Conservation (phyloP, 1,284 basidiomycete species). For the Pterulicium gracile region DNA sequence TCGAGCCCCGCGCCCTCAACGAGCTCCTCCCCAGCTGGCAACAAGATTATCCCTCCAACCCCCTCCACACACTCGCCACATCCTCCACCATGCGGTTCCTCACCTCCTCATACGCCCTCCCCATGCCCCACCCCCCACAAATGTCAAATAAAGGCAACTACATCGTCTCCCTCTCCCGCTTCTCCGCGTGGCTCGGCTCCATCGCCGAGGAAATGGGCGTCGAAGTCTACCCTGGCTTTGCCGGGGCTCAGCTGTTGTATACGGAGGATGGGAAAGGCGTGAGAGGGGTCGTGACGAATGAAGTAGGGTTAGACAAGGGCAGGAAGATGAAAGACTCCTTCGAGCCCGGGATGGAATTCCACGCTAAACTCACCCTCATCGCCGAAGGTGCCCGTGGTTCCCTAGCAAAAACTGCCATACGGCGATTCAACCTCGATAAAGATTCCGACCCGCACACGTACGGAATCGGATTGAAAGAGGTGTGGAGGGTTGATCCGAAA, state of each 20-base stretch:
- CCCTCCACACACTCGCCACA: slow-evolving; percentile 34
- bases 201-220: slow-evolving; percentile 90
- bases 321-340: slow-evolving; percentile 80
- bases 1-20: slow-evolving; percentile 87
- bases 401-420: slow-evolving; percentile 76
- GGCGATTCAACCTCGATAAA: slow-evolving; percentile 67
- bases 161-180: slow-evolving; percentile 82
- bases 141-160: slow-evolving; percentile 93
- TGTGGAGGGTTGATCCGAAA: slow-evolving; percentile 6
- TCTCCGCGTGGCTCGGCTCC: slow-evolving; percentile 84
- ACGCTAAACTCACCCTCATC: slow-evolving; percentile 87
- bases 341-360: slow-evolving; percentile 96
- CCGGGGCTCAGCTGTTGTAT: slow-evolving; percentile 78
- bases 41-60: slow-evolving; percentile 13
- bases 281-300: slow-evolving; percentile 86
- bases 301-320: slow-evolving; percentile 83
- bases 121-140: slow-evolving; percentile 94
- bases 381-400: slow-evolving; percentile 96
- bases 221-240: slow-evolving; percentile 96
- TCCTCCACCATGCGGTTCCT: slow-evolving; percentile 83
- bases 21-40: slow-evolving; percentile 90
- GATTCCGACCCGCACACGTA: slow-evolving; percentile 92
- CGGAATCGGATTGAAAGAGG: slow-evolving; percentile 85
- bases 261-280: slow-evolving; percentile 55
- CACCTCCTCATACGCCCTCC: slow-evolving; percentile 62